A percentile compares a stretch with the other conserved stretches of the same genome.
Evolutionary conservation across 352 stramenopile species (phyloP).

Genomic region (Phytophthora quininea): DNA sequence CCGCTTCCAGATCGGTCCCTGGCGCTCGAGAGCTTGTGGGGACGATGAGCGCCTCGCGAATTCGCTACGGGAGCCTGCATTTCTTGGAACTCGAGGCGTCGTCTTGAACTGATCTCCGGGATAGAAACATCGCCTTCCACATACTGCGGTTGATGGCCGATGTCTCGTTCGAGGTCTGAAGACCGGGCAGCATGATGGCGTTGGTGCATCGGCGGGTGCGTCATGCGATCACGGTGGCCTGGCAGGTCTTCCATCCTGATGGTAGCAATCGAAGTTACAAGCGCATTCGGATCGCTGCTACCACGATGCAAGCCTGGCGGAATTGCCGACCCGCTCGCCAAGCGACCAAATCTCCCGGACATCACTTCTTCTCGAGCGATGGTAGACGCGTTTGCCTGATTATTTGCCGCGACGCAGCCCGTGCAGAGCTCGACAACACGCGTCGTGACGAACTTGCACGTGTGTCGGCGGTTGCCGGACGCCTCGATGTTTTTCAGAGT

Average conservation of each 20-base stretch:
- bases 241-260: conserved; percentile 41
- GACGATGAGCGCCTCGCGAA: conserved; percentile 4
- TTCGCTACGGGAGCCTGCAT: conserved; percentile 4
- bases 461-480: conserved; percentile 30
- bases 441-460: conserved; percentile 43
- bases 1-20: conserved; percentile 21
- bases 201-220: conserved; percentile 15
- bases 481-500: conserved; percentile 47
- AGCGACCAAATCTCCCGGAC: conserved; percentile 36
- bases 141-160: conserved; percentile 12
- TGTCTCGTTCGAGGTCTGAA: conserved; percentile 5
- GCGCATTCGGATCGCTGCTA: conserved; percentile 15
- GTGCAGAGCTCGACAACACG: conserved; percentile 45
- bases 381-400: conserved; percentile 40
- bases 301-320: conserved; percentile 14
- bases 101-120: conserved; percentile 6
- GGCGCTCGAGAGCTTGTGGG: conserved; percentile 15
- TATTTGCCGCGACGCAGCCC: conserved; percentile 37
- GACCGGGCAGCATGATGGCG: background rate
- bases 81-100: conserved; percentile 15
- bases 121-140: conserved; percentile 7
- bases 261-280: conserved; percentile 25
- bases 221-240: conserved; percentile 26
- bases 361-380: conserved; percentile 55
- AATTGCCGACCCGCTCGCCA: conserved; percentile 10